A percentile compares a stretch with the other conserved stretches of the same genome.
Conservation (phyloP, 169 alveolate species). For the Plasmodium gaboni region DNA sequence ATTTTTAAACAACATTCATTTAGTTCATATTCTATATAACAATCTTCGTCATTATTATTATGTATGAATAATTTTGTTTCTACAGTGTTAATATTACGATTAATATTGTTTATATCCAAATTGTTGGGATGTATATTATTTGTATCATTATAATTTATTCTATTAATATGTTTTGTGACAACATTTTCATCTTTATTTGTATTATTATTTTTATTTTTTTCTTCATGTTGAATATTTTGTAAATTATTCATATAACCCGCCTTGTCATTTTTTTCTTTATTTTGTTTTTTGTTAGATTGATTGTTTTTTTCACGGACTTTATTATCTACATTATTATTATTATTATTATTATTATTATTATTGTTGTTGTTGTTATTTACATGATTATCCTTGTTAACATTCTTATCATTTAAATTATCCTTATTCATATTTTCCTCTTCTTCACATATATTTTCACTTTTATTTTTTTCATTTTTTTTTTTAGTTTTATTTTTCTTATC, state of each 20-base stretch:
- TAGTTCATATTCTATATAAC: slow-evolving; percentile 54
- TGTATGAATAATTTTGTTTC: slow-evolving; percentile 39
- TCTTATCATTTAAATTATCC: neutral
- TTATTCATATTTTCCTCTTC: neutral
- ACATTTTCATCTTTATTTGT: neutral
- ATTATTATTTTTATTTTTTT: neutral
- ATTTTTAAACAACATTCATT: slow-evolving; percentile 54
- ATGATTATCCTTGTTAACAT: slow-evolving; percentile 6
- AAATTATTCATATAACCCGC: neutral
- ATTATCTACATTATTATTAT: neutral
- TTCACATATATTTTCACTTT: neutral
- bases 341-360: neutral
- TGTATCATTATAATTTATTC: neutral
- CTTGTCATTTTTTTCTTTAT: slow-evolving; percentile 4
- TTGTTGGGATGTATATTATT: neutral
- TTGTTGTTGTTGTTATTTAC: neutral
- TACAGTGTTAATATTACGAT: slow-evolving; percentile 18
- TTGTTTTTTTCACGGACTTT: slow-evolving; percentile 3
- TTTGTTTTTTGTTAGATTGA: slow-evolving; percentile 20
- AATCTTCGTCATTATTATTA: slow-evolving; percentile 69
- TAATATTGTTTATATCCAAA: slow-evolving; percentile 10
- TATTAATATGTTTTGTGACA: slow-evolving; percentile 1
- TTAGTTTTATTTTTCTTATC: neutral
- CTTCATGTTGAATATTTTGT: neutral
- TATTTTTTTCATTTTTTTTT: neutral